Percentiles rank a stretch among this genome's conserved stretches.
These are phyloP conservation scores for Zygosaccharomyces bisporus DNA, from an alignment of 805 yeast genomes.

Conservation along the genomic window DNA sequence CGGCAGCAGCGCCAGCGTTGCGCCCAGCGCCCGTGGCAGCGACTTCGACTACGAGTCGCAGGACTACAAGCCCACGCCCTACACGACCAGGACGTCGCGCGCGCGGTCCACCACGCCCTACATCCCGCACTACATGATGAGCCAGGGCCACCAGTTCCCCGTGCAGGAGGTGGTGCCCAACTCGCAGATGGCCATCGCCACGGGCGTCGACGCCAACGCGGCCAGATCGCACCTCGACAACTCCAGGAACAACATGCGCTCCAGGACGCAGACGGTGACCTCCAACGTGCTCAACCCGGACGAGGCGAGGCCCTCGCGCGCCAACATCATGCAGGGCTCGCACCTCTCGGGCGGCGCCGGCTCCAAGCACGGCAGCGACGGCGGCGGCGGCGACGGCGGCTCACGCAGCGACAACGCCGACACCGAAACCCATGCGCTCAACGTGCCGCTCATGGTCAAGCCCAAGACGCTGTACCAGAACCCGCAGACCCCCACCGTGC, in stretches of 20 bases:
- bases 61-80: conserved; percentile 14
- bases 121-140: conserved; percentile 28
- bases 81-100: conserved; percentile 14
- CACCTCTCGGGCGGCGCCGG: conserved; percentile 3
- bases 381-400: conserved; percentile 6
- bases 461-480: conserved; percentile 38
- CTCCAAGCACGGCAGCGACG: background rate
- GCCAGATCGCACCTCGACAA: background rate
- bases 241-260: conserved; percentile 12
- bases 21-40: conserved; percentile 9
- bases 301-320: conserved; percentile 15
- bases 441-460: conserved; percentile 34
- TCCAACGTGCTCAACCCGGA: conserved; percentile 24
- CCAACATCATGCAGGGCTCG: conserved; percentile 11
- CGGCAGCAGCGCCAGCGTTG: background rate
- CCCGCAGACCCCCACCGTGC: conserved; percentile 38
- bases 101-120: conserved; percentile 19
- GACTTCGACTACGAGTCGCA: conserved; percentile 26
- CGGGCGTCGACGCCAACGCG: conserved; percentile 14
- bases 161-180: conserved; percentile 35
- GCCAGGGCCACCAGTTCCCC: conserved; percentile 19
- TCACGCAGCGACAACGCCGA: conserved; percentile 10
- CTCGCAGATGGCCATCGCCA: conserved; percentile 25
- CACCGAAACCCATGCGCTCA: conserved; percentile 9
- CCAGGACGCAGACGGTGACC: conserved; percentile 21